phyloP scores from a whole-genome alignment of 495 filamentous ascomycete species.

The Trichocladium uniseriatum region DNA sequence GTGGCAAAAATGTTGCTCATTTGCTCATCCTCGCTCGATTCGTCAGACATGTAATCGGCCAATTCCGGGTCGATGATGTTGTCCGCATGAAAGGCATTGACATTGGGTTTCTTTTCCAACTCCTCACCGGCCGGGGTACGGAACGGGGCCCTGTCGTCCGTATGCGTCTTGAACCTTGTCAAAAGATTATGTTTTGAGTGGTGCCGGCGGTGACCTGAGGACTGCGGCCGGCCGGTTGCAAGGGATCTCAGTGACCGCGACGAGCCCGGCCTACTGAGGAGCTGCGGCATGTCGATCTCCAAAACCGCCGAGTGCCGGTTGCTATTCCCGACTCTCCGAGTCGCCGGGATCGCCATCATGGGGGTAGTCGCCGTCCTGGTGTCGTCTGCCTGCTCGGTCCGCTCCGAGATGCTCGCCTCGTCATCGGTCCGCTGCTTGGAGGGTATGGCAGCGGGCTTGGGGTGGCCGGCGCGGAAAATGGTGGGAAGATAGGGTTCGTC shows the following conservation, averaged over 20 bases:
- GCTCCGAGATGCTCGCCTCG: constrained; percentile 32
- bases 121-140: constrained; percentile 66
- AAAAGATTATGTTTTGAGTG: constrained; percentile 76
- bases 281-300: constrained; percentile 63
- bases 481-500: constrained; percentile 52
- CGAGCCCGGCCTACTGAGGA: constrained; percentile 69
- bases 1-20: constrained; percentile 76
- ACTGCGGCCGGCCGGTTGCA: constrained; percentile 55
- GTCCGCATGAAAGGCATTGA: constrained; percentile 92
- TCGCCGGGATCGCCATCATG: constrained; percentile 82
- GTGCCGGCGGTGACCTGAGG: constrained; percentile 71
- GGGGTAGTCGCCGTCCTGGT: constrained; percentile 43
- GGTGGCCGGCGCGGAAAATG: constrained; percentile 44
- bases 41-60: constrained; percentile 91
- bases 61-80: constrained; percentile 97
- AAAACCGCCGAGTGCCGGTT: constrained; percentile 82
- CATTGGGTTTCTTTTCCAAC: constrained; percentile 46
- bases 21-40: constrained; percentile 84
- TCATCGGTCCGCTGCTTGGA: constrained; percentile 26
- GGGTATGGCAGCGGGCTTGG: constrained; percentile 25
- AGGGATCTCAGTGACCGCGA: constrained; percentile 85
- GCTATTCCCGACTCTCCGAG: constrained; percentile 69
- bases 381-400: constrained; percentile 34
- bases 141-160: constrained; percentile 75
- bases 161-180: constrained; percentile 46